Evolutionary conservation across 2,329 filamentous ascomycete species (phyloP).

Genomic region (Dactylellina leptospora): DNA sequence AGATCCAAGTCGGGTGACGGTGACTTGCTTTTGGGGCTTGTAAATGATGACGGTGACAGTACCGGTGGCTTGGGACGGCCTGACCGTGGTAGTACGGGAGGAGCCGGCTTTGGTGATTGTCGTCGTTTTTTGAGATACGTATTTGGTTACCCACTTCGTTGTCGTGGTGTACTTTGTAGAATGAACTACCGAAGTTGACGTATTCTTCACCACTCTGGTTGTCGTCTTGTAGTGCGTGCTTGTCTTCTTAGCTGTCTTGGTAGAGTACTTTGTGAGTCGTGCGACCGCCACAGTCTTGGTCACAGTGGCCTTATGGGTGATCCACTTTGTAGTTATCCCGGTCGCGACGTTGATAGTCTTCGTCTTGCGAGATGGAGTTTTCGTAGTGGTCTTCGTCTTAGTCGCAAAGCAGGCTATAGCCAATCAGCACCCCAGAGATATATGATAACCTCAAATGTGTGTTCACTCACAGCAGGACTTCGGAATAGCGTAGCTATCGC

Average conservation of each 20-base stretch:
- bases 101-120: not conserved
- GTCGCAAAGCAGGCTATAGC: conserved; percentile 5
- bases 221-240: conserved; percentile 16
- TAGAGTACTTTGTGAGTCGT: conserved; percentile 1
- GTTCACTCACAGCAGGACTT: conserved; percentile 9
- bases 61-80: not conserved
- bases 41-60: conserved; percentile 5
- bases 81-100: not conserved
- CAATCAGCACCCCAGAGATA: not conserved
- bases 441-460: not conserved
- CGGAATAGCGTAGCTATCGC: not conserved
- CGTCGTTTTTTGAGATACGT: not conserved
- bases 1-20: not conserved
- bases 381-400: not conserved
- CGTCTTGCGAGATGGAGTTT: conserved; percentile 3
- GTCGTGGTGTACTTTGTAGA: conserved; percentile 2
- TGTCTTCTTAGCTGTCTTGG: conserved; percentile 3
- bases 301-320: not conserved
- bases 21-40: not conserved
- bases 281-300: conserved; percentile 9
- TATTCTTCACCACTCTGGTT: conserved; percentile 5
- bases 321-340: not conserved
- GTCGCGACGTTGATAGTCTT: conserved; percentile 7
- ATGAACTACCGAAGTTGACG: not conserved
- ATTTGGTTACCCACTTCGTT: conserved; percentile 8